These are phyloP conservation scores for Fomitopsis pulvina DNA, from an alignment of 768 basidiomycete genomes.

Conservation along the genomic window DNA sequence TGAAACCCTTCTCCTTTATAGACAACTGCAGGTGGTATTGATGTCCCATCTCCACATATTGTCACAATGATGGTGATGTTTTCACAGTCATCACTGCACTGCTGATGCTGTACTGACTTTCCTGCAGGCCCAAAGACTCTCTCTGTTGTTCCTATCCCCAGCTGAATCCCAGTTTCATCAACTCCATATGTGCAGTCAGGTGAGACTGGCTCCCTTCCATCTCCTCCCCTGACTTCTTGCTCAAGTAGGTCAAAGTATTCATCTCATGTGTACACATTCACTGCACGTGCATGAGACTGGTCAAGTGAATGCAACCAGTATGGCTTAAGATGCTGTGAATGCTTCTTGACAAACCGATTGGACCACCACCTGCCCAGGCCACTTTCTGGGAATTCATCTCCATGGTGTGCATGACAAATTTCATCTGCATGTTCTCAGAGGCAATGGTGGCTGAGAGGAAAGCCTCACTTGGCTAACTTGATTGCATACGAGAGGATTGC, in stretches of 20 bases:
- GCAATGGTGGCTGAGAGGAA: too few species aligned
- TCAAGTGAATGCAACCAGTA: conserved; percentile 30
- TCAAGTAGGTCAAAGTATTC: conserved; percentile 29
- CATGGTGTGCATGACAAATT: too few species aligned
- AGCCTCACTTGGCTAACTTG: too few species aligned
- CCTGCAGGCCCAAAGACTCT: conserved; percentile 24
- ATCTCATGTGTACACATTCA: conserved; percentile 30
- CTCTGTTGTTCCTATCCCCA: conserved; percentile 19
- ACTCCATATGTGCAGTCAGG: conserved; percentile 26
- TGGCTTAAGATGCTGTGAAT: conserved; percentile 22
- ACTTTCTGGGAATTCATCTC: too few species aligned
- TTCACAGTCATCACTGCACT: conserved; percentile 26
- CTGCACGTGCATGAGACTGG: conserved; percentile 25
- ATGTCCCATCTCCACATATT: conserved; percentile 37
- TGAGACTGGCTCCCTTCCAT: conserved; percentile 11
- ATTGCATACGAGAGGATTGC: too few species aligned
- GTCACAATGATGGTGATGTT: conserved; percentile 36
- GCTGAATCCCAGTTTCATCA: conserved; percentile 30
- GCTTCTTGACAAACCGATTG: conserved; percentile 20
- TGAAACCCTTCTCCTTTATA: conserved; percentile 32
- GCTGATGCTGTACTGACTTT: conserved; percentile 27
- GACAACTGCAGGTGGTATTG: conserved; percentile 31
- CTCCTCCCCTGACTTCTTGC: conserved; percentile 13
- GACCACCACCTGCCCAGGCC: conserved; percentile 35
- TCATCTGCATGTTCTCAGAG: too few species aligned